Conservation (phyloP, 371 early-diverging fungal genomes). For the Gilbertella persicaria region DNA sequence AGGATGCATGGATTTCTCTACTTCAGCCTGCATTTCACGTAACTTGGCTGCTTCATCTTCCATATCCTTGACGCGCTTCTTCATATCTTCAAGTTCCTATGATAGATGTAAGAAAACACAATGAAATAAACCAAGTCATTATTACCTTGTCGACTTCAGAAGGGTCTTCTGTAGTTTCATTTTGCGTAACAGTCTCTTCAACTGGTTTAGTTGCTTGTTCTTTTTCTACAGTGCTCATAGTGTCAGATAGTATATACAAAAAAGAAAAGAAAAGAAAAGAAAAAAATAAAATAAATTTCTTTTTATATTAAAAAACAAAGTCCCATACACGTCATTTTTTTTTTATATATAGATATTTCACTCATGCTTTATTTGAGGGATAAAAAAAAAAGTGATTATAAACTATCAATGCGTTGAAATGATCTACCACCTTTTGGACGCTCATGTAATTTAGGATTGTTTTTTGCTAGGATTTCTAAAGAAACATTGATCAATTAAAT, state of each 20-base stretch:
- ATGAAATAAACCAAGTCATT: not conserved
- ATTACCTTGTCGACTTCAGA: slow-evolving; percentile 43
- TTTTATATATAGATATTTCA: no score
- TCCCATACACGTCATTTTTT: no score
- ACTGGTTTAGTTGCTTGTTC: slow-evolving; percentile 5
- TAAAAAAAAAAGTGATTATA: slow-evolving; percentile 65
- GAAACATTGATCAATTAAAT: not conserved
- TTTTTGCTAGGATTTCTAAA: slow-evolving; percentile 67
- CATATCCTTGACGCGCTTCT: slow-evolving; percentile 88
- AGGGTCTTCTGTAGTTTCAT: slow-evolving; percentile 8
- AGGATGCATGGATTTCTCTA: slow-evolving; percentile 76
- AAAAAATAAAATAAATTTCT: not conserved
- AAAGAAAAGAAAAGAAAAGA: slow-evolving; percentile 64
- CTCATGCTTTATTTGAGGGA: no score
- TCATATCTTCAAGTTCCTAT: slow-evolving; percentile 82
- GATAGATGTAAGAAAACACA: not conserved
- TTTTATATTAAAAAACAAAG: not conserved
- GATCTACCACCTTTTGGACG: slow-evolving; percentile 78
- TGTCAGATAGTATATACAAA: not conserved
- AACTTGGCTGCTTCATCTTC: slow-evolving; percentile 95
- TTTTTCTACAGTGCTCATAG: slow-evolving; percentile 15
- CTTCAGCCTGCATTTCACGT: slow-evolving; percentile 88
- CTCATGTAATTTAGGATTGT: slow-evolving; percentile 79
- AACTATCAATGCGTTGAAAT: slow-evolving; percentile 71
- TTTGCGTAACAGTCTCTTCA: slow-evolving; percentile 5